phyloP scores from a whole-genome alignment of 129 eudicot genomes.

The Pulicaria dysenterica region DNA sequence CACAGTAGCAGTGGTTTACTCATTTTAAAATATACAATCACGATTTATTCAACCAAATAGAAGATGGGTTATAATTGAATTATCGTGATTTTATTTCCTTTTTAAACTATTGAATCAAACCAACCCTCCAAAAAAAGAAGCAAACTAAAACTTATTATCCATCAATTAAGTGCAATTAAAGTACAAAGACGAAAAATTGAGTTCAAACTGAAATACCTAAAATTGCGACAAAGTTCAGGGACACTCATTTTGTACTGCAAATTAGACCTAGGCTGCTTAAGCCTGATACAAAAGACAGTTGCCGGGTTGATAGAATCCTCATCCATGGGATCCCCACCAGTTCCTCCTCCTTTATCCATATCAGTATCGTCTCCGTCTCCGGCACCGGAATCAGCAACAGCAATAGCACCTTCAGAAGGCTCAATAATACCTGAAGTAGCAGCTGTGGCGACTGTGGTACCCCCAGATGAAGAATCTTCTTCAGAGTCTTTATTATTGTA shows the following conservation, averaged over 20 bases:
- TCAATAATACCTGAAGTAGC: slow-evolving; percentile 36
- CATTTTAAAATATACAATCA: not conserved
- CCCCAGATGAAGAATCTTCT: slow-evolving; percentile 36
- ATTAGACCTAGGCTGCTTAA: slow-evolving; percentile 87
- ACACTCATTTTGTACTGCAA: slow-evolving; percentile 92
- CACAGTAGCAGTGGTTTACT: slow-evolving; percentile 4
- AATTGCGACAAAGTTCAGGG: slow-evolving; percentile 95
- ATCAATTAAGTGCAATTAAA: slow-evolving; percentile 5
- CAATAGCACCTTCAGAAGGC: slow-evolving; percentile 19
- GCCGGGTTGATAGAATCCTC: slow-evolving; percentile 66
- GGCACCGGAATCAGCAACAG: slow-evolving; percentile 31
- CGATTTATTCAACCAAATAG: slow-evolving; percentile 7
- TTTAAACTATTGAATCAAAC: slow-evolving; percentile 6
- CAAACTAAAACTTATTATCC: not conserved
- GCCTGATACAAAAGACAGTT: slow-evolving; percentile 80
- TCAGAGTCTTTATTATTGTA: slow-evolving; percentile 41
- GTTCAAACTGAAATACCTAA: slow-evolving; percentile 52
- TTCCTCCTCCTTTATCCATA: slow-evolving; percentile 40
- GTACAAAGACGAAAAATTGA: slow-evolving; percentile 6
- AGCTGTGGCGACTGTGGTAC: slow-evolving; percentile 23
- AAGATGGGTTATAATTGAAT: not conserved
- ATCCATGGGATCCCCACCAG: slow-evolving; percentile 61
- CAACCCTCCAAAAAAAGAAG: slow-evolving; percentile 1
- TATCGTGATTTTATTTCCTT: not conserved
- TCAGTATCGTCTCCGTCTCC: slow-evolving; percentile 42